phyloP scores from a whole-genome alignment of 2,329 filamentous ascomycete species.

The Sporothrix pallida region DNA sequence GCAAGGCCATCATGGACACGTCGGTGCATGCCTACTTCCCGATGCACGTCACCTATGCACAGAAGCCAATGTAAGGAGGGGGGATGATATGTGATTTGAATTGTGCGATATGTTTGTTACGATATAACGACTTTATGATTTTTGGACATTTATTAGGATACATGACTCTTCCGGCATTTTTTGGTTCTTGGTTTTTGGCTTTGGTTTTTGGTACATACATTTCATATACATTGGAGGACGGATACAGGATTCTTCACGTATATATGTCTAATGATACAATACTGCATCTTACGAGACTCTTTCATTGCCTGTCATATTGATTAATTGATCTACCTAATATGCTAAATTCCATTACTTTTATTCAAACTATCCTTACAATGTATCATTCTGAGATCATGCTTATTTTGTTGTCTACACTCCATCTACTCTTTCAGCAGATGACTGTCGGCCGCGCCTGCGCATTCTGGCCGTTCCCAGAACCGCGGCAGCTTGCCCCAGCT shows the following conservation, averaged over 20 bases:
- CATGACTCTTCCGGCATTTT: background rate
- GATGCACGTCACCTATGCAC: conserved; percentile 43
- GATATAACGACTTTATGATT: conserved; percentile 19
- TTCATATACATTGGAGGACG: conserved; percentile 7
- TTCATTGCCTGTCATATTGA: background rate
- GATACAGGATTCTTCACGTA: background rate
- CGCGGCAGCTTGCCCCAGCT: conserved; percentile 68
- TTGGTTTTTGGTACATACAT: conserved; percentile 1
- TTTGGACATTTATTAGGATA: background rate
- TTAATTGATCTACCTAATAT: background rate
- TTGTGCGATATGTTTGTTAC: conserved; percentile 1
- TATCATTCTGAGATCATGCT: background rate
- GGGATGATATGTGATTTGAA: background rate
- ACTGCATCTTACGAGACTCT: background rate
- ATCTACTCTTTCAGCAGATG: conserved; percentile 33
- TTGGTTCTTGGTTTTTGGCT: background rate
- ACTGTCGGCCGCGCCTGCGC: background rate
- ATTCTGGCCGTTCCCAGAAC: conserved; percentile 34
- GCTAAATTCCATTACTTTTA: background rate
- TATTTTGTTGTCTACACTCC: too few species aligned
- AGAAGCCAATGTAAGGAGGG: conserved; percentile 41
- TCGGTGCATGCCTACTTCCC: conserved; percentile 44
- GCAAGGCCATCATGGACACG: conserved; percentile 44
- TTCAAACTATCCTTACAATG: conserved; percentile 1
- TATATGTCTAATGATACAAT: background rate